Conservation (phyloP, 768 basidiomycete species). For the Termitomyces sp. region DNA sequence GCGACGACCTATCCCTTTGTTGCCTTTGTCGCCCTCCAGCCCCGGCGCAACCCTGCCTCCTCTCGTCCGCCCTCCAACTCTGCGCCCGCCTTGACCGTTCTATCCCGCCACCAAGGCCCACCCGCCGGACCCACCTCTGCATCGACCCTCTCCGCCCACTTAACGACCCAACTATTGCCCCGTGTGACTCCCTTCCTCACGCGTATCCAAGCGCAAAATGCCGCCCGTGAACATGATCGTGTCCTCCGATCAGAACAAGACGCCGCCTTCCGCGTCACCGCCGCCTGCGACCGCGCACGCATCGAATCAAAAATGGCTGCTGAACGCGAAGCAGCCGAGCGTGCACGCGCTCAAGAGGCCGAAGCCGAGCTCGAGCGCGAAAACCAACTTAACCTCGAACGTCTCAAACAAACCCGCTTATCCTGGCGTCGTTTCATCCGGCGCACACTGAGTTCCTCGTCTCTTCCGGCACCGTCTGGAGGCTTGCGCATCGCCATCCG, state of each 20-base stretch:
- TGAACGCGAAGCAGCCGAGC: conserved; percentile 25
- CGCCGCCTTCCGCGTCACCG: conserved; percentile 17
- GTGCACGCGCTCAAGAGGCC: conserved; percentile 21
- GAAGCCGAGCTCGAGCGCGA: conserved; percentile 18
- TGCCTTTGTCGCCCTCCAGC: conserved; percentile 86
- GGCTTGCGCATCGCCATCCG: neutral
- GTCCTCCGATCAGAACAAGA: conserved; percentile 77
- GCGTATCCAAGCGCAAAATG: conserved; percentile 48
- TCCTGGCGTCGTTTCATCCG: conserved; percentile 45
- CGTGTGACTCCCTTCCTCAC: conserved; percentile 73
- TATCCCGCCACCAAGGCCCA: conserved; percentile 82
- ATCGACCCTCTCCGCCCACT: conserved; percentile 53
- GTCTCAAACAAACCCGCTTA: neutral
- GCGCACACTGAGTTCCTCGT: conserved; percentile 23
- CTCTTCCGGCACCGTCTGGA: neutral
- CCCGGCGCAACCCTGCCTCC: conserved; percentile 41
- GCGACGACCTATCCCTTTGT: conserved; percentile 92
- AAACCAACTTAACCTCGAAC: neutral
- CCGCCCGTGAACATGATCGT: conserved; percentile 47
- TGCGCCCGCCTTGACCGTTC: conserved; percentile 61
- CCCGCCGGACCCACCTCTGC: conserved; percentile 55
- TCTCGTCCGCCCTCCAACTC: conserved; percentile 23
- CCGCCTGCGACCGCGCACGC: conserved; percentile 19
- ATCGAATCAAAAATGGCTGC: conserved; percentile 51
- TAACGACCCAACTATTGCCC: conserved; percentile 70